These are phyloP conservation scores for Salvia hispanica DNA, from an alignment of 257 asterid genomes.

Conservation along the genomic window DNA sequence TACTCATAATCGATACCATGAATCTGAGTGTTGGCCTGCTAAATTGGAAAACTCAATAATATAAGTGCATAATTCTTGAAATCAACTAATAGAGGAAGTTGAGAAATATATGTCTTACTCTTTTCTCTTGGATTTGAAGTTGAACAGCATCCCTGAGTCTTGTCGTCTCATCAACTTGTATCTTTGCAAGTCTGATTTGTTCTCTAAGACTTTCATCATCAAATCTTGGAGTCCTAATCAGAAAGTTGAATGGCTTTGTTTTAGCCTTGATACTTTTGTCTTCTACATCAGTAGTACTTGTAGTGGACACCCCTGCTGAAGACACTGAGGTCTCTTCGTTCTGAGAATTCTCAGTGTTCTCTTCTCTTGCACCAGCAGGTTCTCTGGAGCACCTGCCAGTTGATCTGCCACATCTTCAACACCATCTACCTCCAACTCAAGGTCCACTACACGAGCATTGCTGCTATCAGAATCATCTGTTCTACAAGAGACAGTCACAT, in stretches of 20 bases:
- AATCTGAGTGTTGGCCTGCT: slow-evolving; percentile 66
- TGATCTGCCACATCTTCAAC: slow-evolving; percentile 38
- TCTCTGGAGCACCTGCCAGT: slow-evolving; percentile 35
- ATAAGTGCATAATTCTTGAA: slow-evolving; percentile 1
- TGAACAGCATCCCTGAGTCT: slow-evolving; percentile 66
- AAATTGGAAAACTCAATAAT: slow-evolving; percentile 29
- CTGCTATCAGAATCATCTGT: slow-evolving; percentile 39
- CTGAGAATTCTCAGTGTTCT: slow-evolving; percentile 39
- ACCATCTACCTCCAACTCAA: slow-evolving; percentile 34
- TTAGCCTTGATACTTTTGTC: slow-evolving; percentile 36
- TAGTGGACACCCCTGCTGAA: slow-evolving; percentile 49
- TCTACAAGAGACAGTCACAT: slow-evolving; percentile 34
- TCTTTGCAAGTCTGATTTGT: slow-evolving; percentile 62
- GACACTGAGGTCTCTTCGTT: slow-evolving; percentile 33
- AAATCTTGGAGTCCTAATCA: slow-evolving; percentile 67
- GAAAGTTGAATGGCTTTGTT: slow-evolving; percentile 58
- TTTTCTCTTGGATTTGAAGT: slow-evolving; percentile 62
- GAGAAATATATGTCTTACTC: slow-evolving; percentile 45
- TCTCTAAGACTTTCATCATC: slow-evolving; percentile 65
- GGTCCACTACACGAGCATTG: slow-evolving; percentile 27
- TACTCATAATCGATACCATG: slow-evolving; percentile 68
- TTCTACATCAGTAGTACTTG: slow-evolving; percentile 32
- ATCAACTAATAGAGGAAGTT: slow-evolving; percentile 16
- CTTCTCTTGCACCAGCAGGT: slow-evolving; percentile 32
- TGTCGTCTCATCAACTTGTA: slow-evolving; percentile 78